A percentile compares a stretch with the other conserved stretches of the same genome.
phyloP scores from a whole-genome alignment of 2,329 filamentous ascomycete species.

The Byssochlamys sp. region DNA sequence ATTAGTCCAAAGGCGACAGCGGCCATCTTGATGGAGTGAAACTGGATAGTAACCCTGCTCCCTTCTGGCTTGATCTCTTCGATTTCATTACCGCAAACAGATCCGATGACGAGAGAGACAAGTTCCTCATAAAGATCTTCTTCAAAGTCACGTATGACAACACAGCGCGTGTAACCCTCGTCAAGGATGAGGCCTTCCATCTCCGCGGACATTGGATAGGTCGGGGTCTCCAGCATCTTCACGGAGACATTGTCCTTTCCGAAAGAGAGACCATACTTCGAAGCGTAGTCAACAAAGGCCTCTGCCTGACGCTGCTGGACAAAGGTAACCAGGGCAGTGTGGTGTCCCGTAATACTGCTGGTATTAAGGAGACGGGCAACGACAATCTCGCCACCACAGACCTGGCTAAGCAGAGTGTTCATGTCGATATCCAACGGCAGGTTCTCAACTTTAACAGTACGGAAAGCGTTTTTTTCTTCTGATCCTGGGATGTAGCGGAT shows the following conservation, averaged over 20 bases:
- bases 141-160: constrained; percentile 11
- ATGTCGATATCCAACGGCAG: constrained; percentile 15
- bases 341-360: constrained; percentile 16
- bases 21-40: constrained; percentile 14
- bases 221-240: constrained; percentile 17
- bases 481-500: constrained; percentile 20
- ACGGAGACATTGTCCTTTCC: constrained; percentile 13
- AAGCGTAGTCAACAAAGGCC: constrained; percentile 11
- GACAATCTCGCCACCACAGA: constrained; percentile 18
- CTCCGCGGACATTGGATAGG: constrained; percentile 18
- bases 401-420: constrained; percentile 14
- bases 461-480: constrained; percentile 16
- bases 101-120: constrained; percentile 6
- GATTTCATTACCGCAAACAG: constrained; percentile 6
- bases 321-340: constrained; percentile 23
- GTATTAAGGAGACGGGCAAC: constrained; percentile 22
- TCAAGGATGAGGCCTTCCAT: constrained; percentile 14
- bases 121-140: constrained; percentile 4
- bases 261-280: constrained; percentile 11
- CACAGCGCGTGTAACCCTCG: constrained; percentile 17
- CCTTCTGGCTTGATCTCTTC: constrained; percentile 9
- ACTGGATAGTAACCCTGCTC: constrained; percentile 9
- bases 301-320: constrained; percentile 15
- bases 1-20: constrained; percentile 8
- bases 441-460: constrained; percentile 20